A percentile compares a stretch with the other conserved stretches of the same genome.
phyloP scores from a whole-genome alignment of 2,329 filamentous ascomycete genomes.

The Hirsutella minnesotensis region DNA sequence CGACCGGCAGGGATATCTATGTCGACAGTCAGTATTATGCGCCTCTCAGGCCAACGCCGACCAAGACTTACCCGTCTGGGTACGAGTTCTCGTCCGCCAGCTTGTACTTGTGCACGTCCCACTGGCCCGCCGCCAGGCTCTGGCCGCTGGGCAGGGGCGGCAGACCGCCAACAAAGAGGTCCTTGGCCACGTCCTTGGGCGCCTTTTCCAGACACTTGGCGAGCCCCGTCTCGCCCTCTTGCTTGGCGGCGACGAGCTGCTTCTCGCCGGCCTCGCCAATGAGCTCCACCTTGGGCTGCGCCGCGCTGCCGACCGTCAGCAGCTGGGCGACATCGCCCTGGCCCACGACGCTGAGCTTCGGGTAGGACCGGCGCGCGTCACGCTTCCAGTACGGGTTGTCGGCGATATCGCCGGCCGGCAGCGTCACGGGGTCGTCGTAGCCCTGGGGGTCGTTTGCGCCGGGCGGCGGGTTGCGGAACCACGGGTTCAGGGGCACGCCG shows the following conservation, averaged over 20 bases:
- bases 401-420: conserved; percentile 39
- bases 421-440: conserved; percentile 37
- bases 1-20: conserved; percentile 51
- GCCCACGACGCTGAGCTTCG: conserved; percentile 63
- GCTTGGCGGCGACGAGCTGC: conserved; percentile 62
- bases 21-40: background rate
- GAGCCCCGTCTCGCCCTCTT: conserved; percentile 64
- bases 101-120: conserved; percentile 58
- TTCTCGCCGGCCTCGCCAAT: conserved; percentile 48
- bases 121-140: conserved; percentile 37
- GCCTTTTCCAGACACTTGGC: conserved; percentile 56
- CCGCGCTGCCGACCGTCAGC: conserved; percentile 72
- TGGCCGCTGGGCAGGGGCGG: conserved; percentile 77
- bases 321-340: conserved; percentile 81
- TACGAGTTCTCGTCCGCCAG: conserved; percentile 60
- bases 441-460: conserved; percentile 27
- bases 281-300: conserved; percentile 69
- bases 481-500: conserved; percentile 83
- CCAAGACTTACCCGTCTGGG: conserved; percentile 47
- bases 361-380: conserved; percentile 73
- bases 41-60: background rate
- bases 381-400: conserved; percentile 65
- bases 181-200: conserved; percentile 41
- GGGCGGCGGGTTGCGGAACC: conserved; percentile 72
- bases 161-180: conserved; percentile 66